Base-by-base conservation (phyloP, 768 basidiomycete genomes). In the Boletus subparvulus region DNA sequence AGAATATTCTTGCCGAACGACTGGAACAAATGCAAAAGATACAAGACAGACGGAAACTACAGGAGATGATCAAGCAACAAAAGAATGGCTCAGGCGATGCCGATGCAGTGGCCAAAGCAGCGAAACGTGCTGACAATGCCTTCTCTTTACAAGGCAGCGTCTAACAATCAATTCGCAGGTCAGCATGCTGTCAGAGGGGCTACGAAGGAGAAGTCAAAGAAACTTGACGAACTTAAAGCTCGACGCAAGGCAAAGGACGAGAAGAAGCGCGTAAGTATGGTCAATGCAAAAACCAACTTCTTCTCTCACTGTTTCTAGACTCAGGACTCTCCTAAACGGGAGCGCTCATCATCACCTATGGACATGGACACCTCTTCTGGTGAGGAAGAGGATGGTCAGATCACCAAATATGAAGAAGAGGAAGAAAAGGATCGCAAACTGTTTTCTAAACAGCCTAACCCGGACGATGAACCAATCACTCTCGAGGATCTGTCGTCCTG, bases 241-340 rank as follows among this genome's bases (percentile, higher is more conserved):
- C 87, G 80, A 65, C 82, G 95, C 36, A 90, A 87, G 64, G 93
- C 92, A 10, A 95, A 94, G 74, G 92, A 88, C 61, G 92, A 95
- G 71, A 87, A 88, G 73, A 89, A 87, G 69, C 82, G 87, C 58
- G 94, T 94, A 71, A 60, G 84, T 70, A 40, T 49, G 19, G 36
- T 17, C 10, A 17, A 28, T 48, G 17, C 47, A 21, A 16, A 14
- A 24, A 21, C 10, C 42, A 47, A 42, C 47, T 52, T 44, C 46
- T 47, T 61, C 47, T 46, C 54, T 58, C 62, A 61, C 50, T 24
- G 50, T 26, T 21, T 44, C 39, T 60, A 86, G 82, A 78, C 76
- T 69, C 71, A 74, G 47, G 73, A 77, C 61, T 85, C 87, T 13
- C 85, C 86, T 5, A 83, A 83, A 65, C 82, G 84, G 19, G 86